Evolutionary conservation across 345 rosid species (phyloP).

Genomic region (Turnera subulata): DNA sequence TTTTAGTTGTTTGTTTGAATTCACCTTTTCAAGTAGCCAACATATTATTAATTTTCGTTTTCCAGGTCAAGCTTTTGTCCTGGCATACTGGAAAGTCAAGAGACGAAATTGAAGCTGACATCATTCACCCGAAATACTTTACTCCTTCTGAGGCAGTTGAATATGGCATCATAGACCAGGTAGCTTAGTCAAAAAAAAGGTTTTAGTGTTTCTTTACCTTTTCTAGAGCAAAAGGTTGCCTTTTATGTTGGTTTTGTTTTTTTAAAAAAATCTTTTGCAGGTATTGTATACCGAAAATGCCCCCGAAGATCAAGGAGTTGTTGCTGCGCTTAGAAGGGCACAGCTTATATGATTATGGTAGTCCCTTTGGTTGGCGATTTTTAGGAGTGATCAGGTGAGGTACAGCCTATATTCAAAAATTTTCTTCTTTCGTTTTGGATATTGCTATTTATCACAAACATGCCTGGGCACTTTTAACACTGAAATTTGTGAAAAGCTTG

Average conservation of each 20-base stretch:
- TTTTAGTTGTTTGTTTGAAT: background rate
- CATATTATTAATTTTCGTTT: background rate
- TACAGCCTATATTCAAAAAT: background rate
- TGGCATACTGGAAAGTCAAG: conserved; percentile 65
- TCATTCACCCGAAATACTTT: conserved; percentile 79
- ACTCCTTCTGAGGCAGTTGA: conserved; percentile 74
- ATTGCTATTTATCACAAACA: no score
- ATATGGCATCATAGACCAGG: conserved; percentile 95
- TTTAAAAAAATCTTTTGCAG: conserved; percentile 45
- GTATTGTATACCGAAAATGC: conserved; percentile 73
- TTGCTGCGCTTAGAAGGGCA: conserved; percentile 55
- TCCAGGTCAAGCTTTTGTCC: conserved; percentile 67
- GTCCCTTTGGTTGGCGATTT: conserved; percentile 4
- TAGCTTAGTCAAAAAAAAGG: background rate
- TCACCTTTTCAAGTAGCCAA: background rate
- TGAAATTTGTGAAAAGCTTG: no score
- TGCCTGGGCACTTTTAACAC: no score
- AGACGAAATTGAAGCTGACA: conserved; percentile 80
- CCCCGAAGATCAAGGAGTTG: conserved; percentile 60
- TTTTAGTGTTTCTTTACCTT: background rate
- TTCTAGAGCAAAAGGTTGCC: conserved; percentile 3
- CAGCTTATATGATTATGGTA: conserved; percentile 35
- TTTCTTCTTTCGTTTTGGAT: no score
- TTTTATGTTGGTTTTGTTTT: no score
- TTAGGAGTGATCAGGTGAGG: conserved; percentile 18